Evolutionary conservation across 179 eudicot species (phyloP), one percentile per base, ranked within the genome.

Genomic region (Sideroxylon spinosum): DNA sequence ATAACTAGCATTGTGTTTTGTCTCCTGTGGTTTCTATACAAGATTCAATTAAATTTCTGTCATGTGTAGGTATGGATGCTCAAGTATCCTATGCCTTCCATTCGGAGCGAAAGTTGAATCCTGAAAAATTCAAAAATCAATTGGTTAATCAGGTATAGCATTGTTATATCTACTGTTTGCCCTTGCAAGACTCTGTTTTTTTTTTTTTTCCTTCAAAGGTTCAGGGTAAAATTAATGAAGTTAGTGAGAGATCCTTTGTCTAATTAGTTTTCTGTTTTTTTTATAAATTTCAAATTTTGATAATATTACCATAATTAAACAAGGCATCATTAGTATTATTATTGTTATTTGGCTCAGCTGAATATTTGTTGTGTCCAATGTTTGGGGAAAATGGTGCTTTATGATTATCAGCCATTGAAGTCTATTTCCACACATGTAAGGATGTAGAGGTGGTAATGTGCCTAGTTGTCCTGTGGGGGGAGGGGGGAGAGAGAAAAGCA

Each of bases 71-170:
- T 53, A 95, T 95, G 98, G 99, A 95, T 85, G 98, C 99, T 62
- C 96, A 95, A 82, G 92, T 95, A 72, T 95, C 99, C 4, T 94
- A 94, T 70, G 95, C 94, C 65, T 95, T 95, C 81, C 98, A 95
- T 80, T 88, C 92, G 68, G 97, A 95, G 89, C 82, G 99, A 64
- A 95, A 95, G 85, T 73, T 88, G 75, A 85, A 95, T 80, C 99
- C 99, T 22, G 98, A 94, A 78, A 95, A 92, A 76, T 95, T 95
- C 80, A 94, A 91, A 74, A 92, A 92, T 74, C 98, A 95, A 82
- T 59, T 92, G 50, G 80, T 87, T 74, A 95, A 95, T 86, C 98
- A 95, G 97, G 99, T 94, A 82, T 16, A 23, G 50, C 17, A 13
- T 56, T 59, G 25, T 80, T 80, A 46, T 19, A 10, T 66, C 16